phyloP scores from a whole-genome alignment of 495 filamentous ascomycete genomes.

The Copromyces sp. region DNA sequence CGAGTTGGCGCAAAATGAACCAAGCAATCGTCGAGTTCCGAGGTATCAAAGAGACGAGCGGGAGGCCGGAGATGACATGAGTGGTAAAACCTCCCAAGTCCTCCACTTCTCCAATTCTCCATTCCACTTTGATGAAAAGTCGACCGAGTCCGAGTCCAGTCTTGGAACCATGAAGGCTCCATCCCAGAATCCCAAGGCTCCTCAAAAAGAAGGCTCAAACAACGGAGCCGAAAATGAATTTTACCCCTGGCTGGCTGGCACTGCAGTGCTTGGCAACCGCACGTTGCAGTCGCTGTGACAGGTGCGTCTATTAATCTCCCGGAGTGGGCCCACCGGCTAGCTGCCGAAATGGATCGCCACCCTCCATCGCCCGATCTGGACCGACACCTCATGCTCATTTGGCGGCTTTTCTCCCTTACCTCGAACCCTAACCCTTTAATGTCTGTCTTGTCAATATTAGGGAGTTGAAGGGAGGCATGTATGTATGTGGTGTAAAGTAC shows the following conservation, averaged over 20 bases:
- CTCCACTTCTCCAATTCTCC: background rate
- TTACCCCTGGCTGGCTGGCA: background rate
- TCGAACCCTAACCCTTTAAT: background rate
- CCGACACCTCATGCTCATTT: background rate
- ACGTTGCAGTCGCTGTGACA: background rate
- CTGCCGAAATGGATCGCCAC: background rate
- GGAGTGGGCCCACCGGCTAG: background rate
- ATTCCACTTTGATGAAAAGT: background rate
- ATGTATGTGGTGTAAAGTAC: background rate
- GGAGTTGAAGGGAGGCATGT: background rate
- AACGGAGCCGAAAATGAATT: background rate
- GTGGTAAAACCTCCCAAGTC: background rate
- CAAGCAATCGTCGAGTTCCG: background rate
- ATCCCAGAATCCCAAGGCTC: background rate
- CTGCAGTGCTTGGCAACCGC: background rate
- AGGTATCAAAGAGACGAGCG: background rate
- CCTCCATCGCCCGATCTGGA: background rate
- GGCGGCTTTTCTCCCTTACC: background rate
- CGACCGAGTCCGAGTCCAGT: background rate
- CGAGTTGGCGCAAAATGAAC: background rate
- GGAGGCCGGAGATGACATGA: background rate
- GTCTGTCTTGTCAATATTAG: background rate
- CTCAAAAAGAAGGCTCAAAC: background rate
- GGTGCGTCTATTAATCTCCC: background rate
- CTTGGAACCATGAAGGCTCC: background rate